Conservation (phyloP, 352 stramenopile species). For the Aphanomyces stellatus region DNA sequence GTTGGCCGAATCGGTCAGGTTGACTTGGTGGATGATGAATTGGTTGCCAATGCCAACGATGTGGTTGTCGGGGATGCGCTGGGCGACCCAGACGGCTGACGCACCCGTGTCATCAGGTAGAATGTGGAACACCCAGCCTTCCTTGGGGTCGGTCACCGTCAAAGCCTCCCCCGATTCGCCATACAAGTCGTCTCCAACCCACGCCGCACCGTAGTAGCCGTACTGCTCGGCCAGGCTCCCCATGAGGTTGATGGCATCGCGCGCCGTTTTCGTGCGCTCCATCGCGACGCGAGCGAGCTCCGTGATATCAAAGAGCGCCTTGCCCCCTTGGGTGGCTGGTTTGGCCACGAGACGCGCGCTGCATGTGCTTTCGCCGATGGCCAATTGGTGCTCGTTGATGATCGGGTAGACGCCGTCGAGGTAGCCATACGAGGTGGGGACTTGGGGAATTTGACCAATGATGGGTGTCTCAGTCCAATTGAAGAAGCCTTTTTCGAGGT, state of each 20-base stretch:
- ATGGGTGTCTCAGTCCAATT: slow-evolving; percentile 50
- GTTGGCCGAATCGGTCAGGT: slow-evolving; percentile 58
- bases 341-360: slow-evolving; percentile 54
- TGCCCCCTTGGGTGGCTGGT: slow-evolving; percentile 50
- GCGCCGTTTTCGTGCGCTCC: slow-evolving; percentile 73
- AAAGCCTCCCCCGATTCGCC: slow-evolving; percentile 85
- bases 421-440: slow-evolving; percentile 58
- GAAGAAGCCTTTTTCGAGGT: slow-evolving; percentile 60
- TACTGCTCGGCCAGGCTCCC: slow-evolving; percentile 86
- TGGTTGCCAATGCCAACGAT: slow-evolving; percentile 86
- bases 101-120: slow-evolving; percentile 87
- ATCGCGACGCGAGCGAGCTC: slow-evolving; percentile 85
- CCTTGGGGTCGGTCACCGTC: slow-evolving; percentile 83
- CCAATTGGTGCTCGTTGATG: slow-evolving; percentile 77
- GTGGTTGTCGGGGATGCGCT: slow-evolving; percentile 85
- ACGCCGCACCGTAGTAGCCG: slow-evolving; percentile 90
- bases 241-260: slow-evolving; percentile 86
- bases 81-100: slow-evolving; percentile 89
- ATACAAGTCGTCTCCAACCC: slow-evolving; percentile 31
- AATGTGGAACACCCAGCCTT: slow-evolving; percentile 96
- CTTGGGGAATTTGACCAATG: slow-evolving; percentile 68
- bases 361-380: slow-evolving; percentile 79
- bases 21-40: slow-evolving; percentile 90
- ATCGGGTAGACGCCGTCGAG: slow-evolving; percentile 74
- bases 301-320: slow-evolving; percentile 84